These are phyloP conservation scores for Aspergillus aculeatinus DNA, from an alignment of 2,329 filamentous ascomycete genomes.

Conservation along the genomic window DNA sequence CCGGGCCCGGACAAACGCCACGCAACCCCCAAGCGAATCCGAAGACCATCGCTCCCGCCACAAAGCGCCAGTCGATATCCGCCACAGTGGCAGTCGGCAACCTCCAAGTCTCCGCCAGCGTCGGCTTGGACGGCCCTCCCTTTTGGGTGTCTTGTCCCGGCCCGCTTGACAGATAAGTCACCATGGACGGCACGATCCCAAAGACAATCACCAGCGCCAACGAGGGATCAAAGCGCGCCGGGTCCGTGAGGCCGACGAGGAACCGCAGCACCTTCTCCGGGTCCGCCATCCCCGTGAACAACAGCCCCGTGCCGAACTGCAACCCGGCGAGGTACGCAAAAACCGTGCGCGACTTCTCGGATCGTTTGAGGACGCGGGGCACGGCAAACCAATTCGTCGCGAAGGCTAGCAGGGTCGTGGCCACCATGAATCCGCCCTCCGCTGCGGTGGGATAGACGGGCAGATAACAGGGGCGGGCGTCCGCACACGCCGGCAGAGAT, in stretches of 20 bases:
- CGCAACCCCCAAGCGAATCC: slow-evolving; percentile 53
- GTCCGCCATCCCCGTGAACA: slow-evolving; percentile 53
- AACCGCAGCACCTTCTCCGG: slow-evolving; percentile 53
- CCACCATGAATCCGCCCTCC: slow-evolving; percentile 37
- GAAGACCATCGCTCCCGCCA: slow-evolving; percentile 49
- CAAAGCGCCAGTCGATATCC: slow-evolving; percentile 51
- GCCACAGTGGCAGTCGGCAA: slow-evolving; percentile 47
- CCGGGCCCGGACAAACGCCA: slow-evolving; percentile 55
- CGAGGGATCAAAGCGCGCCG: slow-evolving; percentile 51
- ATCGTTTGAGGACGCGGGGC: slow-evolving; percentile 29
- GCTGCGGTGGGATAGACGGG: slow-evolving; percentile 43
- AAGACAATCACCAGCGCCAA: slow-evolving; percentile 51
- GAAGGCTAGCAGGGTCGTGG: slow-evolving; percentile 29
- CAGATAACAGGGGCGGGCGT: slow-evolving; percentile 47
- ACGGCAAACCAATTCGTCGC: slow-evolving; percentile 37
- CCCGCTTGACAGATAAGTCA: slow-evolving; percentile 32
- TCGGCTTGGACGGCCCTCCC: slow-evolving; percentile 32
- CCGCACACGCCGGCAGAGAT: slow-evolving; percentile 41
- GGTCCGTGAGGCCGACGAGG: slow-evolving; percentile 46
- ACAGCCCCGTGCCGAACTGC: slow-evolving; percentile 52
- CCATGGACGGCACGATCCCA: slow-evolving; percentile 49
- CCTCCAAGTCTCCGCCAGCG: slow-evolving; percentile 43
- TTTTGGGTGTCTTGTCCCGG: slow-evolving; percentile 24
- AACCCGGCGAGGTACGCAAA: slow-evolving; percentile 50
- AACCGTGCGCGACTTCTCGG: slow-evolving; percentile 32